Evolutionary conservation across 768 basidiomycete species (phyloP).

Genomic region (Rhizopogon sp.): DNA sequence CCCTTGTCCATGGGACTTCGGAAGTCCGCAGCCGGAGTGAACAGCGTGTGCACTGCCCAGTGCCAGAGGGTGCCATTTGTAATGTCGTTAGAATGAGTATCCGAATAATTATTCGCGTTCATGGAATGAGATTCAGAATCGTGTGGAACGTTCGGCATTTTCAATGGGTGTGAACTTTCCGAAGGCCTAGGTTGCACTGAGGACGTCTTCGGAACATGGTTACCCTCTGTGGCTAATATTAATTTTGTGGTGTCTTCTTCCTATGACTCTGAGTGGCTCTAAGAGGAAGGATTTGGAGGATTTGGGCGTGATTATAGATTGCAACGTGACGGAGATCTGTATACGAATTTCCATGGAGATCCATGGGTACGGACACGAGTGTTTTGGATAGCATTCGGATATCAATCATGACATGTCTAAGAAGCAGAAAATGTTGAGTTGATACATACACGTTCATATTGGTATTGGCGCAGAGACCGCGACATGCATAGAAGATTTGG

Average conservation of each 20-base stretch:
- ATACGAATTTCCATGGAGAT: neutral
- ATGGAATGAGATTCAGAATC: neutral
- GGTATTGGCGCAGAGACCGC: neutral
- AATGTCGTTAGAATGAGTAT: neutral
- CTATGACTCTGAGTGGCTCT: neutral
- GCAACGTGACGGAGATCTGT: neutral
- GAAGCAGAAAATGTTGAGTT: neutral
- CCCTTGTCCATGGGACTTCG: neutral
- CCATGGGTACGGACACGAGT: neutral
- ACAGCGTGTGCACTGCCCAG: neutral
- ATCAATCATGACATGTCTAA: neutral
- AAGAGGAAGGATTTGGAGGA: neutral
- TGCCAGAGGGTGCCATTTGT: neutral
- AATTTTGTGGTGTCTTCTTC: neutral
- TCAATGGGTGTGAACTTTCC: neutral
- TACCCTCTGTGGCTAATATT: neutral
- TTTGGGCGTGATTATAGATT: neutral
- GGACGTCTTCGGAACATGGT: neutral
- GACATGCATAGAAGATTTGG: neutral
- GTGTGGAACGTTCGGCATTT: neutral
- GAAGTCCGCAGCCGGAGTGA: constrained; percentile 2
- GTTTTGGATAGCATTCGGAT: neutral
- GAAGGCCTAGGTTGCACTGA: neutral
- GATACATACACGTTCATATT: neutral
- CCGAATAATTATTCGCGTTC: neutral